phyloP scores from a whole-genome alignment of 331 rosid species.

The Quercus tomentella region DNA sequence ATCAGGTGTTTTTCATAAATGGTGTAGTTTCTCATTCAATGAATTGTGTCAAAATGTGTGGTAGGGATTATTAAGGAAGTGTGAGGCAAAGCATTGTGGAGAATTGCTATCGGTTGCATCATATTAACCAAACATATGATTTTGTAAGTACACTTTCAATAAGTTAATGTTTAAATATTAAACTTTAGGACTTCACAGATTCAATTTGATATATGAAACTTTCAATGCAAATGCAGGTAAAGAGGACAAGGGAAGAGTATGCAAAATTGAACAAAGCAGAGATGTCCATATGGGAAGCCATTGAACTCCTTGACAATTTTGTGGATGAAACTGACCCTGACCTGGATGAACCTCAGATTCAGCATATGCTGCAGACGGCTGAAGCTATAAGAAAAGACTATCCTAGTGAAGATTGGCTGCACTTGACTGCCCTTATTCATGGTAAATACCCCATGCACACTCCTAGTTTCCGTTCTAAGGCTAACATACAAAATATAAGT shows the following conservation, averaged over 20 bases:
- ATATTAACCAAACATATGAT: slow-evolving; percentile 3
- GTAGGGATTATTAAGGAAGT: slow-evolving; percentile 2
- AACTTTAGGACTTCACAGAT: no score
- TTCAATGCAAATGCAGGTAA: slow-evolving; percentile 14
- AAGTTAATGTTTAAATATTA: background rate
- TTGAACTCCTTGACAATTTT: slow-evolving; percentile 45
- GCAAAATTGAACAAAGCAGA: slow-evolving; percentile 36
- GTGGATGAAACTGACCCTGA: slow-evolving; percentile 39
- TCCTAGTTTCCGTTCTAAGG: background rate
- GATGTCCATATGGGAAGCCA: slow-evolving; percentile 52
- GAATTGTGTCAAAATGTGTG: background rate
- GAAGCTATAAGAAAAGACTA: no score
- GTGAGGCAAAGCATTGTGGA: slow-evolving; percentile 7
- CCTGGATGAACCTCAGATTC: no score
- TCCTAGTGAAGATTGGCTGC: no score
- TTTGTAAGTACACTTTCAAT: background rate
- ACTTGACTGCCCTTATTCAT: slow-evolving; percentile 47
- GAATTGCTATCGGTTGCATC: slow-evolving; percentile 1
- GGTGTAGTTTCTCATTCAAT: background rate
- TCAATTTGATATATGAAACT: background rate
- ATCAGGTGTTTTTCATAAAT: background rate
- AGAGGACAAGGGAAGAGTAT: slow-evolving; percentile 36
- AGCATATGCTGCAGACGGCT: no score
- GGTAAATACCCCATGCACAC: slow-evolving; percentile 12
- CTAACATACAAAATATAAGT: no score